These are phyloP conservation scores for Phytophthora quininea DNA, from an alignment of 352 stramenopile species.

Conservation along the genomic window DNA sequence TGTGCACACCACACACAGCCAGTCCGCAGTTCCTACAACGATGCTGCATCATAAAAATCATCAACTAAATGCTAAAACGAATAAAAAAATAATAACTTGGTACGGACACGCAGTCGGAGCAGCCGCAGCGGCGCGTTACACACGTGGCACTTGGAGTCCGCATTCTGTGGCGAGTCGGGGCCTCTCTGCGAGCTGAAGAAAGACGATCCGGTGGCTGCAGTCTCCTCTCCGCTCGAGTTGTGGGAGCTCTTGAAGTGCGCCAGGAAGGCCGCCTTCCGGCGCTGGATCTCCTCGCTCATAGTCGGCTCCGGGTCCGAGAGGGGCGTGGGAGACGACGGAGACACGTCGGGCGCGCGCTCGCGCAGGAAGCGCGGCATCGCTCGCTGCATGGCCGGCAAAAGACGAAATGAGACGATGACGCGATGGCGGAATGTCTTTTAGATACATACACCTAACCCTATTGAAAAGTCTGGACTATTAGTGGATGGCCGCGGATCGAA, in stretches of 20 bases:
- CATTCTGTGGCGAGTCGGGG: slow-evolving; percentile 2
- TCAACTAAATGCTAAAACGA: slow-evolving; percentile 8
- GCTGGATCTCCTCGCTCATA: slow-evolving; percentile 45
- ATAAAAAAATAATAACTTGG: slow-evolving; percentile 5
- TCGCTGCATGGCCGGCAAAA: slow-evolving; percentile 22
- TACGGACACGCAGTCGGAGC: slow-evolving; percentile 54
- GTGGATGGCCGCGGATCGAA: no score
- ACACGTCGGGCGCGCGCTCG: slow-evolving; percentile 24
- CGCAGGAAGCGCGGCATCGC: slow-evolving; percentile 42
- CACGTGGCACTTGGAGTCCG: slow-evolving; percentile 69
- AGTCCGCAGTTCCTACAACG: slow-evolving; percentile 69
- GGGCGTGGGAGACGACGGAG: slow-evolving; percentile 7
- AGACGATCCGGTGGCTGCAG: slow-evolving; percentile 12
- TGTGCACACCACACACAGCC: slow-evolving; percentile 76
- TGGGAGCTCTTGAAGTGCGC: slow-evolving; percentile 50
- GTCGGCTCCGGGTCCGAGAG: slow-evolving; percentile 26
- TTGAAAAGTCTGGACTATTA: no score
- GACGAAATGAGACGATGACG: background rate
- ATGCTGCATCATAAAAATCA: slow-evolving; percentile 39
- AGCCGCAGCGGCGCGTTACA: slow-evolving; percentile 63
- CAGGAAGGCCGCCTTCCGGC: slow-evolving; percentile 55
- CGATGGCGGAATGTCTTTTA: slow-evolving; percentile 19
- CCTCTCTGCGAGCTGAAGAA: slow-evolving; percentile 9
- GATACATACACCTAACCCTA: background rate
- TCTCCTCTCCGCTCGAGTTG: slow-evolving; percentile 17